A percentile compares a stretch with the other conserved stretches of the same genome.
These are phyloP conservation scores for Trichoderma pleuroti DNA, from an alignment of 2,329 filamentous ascomycete genomes.

Conservation along the genomic window DNA sequence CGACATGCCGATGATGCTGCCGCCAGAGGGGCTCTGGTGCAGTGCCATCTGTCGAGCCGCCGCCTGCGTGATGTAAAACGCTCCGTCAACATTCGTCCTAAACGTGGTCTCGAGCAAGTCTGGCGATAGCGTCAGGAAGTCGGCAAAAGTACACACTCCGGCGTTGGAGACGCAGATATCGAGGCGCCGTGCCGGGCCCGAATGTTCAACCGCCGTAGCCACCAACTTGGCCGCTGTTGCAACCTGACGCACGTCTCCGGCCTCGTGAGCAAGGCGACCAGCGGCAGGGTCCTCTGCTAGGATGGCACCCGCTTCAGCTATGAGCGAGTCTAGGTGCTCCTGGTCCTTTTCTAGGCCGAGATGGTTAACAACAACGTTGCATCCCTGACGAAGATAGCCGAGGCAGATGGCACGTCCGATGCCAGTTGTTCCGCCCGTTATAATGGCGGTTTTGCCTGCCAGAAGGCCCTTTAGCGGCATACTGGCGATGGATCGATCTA, in stretches of 20 bases:
- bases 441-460: conserved; percentile 72
- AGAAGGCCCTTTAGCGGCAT: conserved; percentile 57
- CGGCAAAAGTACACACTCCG: conserved; percentile 81
- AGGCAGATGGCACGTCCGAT: conserved; percentile 84
- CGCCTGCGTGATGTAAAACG: conserved; percentile 85
- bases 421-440: conserved; percentile 82
- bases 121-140: conserved; percentile 72
- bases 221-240: conserved; percentile 69
- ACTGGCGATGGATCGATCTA: neutral
- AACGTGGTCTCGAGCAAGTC: conserved; percentile 70
- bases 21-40: conserved; percentile 60
- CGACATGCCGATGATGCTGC: conserved; percentile 74
- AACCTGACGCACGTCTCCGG: conserved; percentile 74
- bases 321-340: conserved; percentile 50
- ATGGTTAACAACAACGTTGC: conserved; percentile 77
- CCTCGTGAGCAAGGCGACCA: conserved; percentile 61
- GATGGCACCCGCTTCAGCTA: conserved; percentile 50
- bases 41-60: conserved; percentile 78
- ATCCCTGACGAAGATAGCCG: conserved; percentile 73
- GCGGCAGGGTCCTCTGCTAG: conserved; percentile 41
- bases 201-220: conserved; percentile 55
- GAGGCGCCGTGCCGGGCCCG: conserved; percentile 54
- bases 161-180: conserved; percentile 87
- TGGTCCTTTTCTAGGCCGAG: conserved; percentile 56
- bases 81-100: conserved; percentile 77